Conservation (phyloP, 179 eudicot species). For the Sideroxylon spinosum region DNA sequence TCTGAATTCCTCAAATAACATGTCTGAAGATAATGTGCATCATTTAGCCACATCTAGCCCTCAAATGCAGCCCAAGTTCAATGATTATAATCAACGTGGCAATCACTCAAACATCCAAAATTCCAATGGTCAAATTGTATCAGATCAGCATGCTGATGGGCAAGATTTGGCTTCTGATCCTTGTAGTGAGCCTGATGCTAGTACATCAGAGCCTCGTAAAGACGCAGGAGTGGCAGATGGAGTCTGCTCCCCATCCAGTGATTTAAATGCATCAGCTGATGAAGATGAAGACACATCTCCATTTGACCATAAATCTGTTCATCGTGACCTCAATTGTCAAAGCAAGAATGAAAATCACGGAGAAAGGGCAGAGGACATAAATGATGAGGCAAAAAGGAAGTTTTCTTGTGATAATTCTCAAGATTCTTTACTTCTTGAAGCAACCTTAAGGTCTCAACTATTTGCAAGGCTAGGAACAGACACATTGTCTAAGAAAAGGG, state of each 20-base stretch:
- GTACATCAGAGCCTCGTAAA: slow-evolving; percentile 43
- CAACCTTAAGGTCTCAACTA: slow-evolving; percentile 65
- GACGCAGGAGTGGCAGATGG: slow-evolving; percentile 30
- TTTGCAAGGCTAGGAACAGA: slow-evolving; percentile 46
- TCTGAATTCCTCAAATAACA: slow-evolving; percentile 29
- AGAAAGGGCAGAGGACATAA: slow-evolving; percentile 23
- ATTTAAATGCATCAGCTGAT: slow-evolving; percentile 37
- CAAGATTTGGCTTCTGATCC: slow-evolving; percentile 41
- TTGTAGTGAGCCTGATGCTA: slow-evolving; percentile 60
- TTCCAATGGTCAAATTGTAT: slow-evolving; percentile 34
- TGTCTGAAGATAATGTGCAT: slow-evolving; percentile 36
- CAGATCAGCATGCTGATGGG: slow-evolving; percentile 30
- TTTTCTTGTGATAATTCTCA: slow-evolving; percentile 29
- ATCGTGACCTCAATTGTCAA: slow-evolving; percentile 21
- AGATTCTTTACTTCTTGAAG: slow-evolving; percentile 65
- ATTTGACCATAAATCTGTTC: slow-evolving; percentile 28
- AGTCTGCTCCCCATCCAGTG: slow-evolving; percentile 36
- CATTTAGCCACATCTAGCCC: slow-evolving; percentile 33
- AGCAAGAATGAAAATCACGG: slow-evolving; percentile 22
- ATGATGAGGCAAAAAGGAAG: slow-evolving; percentile 23
- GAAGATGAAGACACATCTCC: slow-evolving; percentile 47
- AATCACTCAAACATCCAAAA: slow-evolving; percentile 37
- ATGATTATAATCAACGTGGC: slow-evolving; percentile 30
- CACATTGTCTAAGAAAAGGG: slow-evolving; percentile 27
- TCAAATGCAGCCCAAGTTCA: slow-evolving; percentile 30